A percentile compares a stretch with the other conserved stretches of the same genome.
Evolutionary conservation across 2,329 filamentous ascomycete genomes (phyloP).

Genomic region (Pseudogymnoascus sp.): DNA sequence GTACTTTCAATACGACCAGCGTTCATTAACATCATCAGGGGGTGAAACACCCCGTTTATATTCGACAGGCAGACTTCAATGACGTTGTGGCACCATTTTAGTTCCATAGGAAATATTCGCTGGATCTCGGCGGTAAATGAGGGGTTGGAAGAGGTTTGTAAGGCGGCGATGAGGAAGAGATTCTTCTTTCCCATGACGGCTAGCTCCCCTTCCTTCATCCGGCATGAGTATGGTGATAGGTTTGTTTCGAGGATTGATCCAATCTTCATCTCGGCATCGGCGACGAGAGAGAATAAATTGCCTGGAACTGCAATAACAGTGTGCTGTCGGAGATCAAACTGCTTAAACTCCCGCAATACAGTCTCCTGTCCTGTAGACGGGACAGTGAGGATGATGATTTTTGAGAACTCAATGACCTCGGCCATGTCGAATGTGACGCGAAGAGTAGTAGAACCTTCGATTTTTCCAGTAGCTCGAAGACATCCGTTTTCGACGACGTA

Average conservation of each 20-base stretch:
- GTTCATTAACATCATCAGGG: slow-evolving; percentile 26
- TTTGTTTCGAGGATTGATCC: slow-evolving; percentile 23
- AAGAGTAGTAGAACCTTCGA: slow-evolving; percentile 15
- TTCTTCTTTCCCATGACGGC: slow-evolving; percentile 20
- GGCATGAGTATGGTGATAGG: slow-evolving; percentile 23
- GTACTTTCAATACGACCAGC: slow-evolving; percentile 26
- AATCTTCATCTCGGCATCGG: slow-evolving; percentile 15
- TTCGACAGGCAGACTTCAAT: slow-evolving; percentile 25
- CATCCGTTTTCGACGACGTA: slow-evolving; percentile 6
- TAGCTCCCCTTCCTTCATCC: slow-evolving; percentile 20
- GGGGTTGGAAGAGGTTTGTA: not conserved
- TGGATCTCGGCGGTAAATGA: slow-evolving; percentile 14
- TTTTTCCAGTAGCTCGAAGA: slow-evolving; percentile 14
- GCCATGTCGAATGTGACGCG: slow-evolving; percentile 19
- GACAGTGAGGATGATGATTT: slow-evolving; percentile 20
- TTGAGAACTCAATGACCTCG: slow-evolving; percentile 21
- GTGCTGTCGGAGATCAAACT: not conserved
- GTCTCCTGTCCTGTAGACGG: not conserved
- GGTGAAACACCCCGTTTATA: slow-evolving; percentile 27
- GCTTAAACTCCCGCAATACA: not conserved
- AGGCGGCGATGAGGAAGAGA: slow-evolving; percentile 3
- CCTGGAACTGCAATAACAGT: slow-evolving; percentile 23
- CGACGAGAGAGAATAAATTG: slow-evolving; percentile 23
- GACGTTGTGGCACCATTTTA: slow-evolving; percentile 24
- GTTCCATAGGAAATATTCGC: slow-evolving; percentile 19